A percentile compares a stretch with the other conserved stretches of the same genome.
Evolutionary conservation across 2,329 filamentous ascomycete genomes (phyloP).

Genomic region (Nemania sp.): DNA sequence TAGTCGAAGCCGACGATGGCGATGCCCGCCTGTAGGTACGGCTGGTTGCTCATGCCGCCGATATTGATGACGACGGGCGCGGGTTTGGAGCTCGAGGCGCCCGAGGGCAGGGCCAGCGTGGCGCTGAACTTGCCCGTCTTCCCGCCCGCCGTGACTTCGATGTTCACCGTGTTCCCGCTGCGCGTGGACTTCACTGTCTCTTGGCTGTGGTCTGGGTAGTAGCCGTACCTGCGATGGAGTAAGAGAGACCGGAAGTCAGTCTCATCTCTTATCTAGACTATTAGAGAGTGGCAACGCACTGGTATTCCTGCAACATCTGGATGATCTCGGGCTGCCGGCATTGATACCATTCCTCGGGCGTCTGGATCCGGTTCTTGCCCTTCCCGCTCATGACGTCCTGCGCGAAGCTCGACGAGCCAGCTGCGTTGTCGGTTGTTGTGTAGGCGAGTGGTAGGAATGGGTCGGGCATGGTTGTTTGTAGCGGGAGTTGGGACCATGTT

Average conservation of each 20-base stretch:
- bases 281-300: constrained; percentile 49
- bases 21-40: constrained; percentile 60
- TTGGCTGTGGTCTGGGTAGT: constrained; percentile 61
- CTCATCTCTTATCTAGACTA: not conserved
- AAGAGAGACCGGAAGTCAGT: not conserved
- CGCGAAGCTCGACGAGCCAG: constrained; percentile 47
- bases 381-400: constrained; percentile 55
- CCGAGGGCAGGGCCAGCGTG: constrained; percentile 56
- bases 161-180: constrained; percentile 58
- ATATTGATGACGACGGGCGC: constrained; percentile 63
- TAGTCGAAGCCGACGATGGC: constrained; percentile 64
- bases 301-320: constrained; percentile 62
- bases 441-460: constrained; percentile 58
- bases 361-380: constrained; percentile 57
- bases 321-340: constrained; percentile 65
- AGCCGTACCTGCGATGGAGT: constrained; percentile 51
- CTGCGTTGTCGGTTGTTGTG: constrained; percentile 54
- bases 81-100: constrained; percentile 49
- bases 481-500: constrained; percentile 53
- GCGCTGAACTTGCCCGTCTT: constrained; percentile 60
- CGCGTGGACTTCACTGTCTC: constrained; percentile 62
- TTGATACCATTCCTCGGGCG: constrained; percentile 60
- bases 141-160: constrained; percentile 57
- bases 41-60: constrained; percentile 61
- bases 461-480: constrained; percentile 57